Evolutionary conservation across 352 stramenopile genomes (phyloP).

Genomic region (Phytophthora sp.): DNA sequence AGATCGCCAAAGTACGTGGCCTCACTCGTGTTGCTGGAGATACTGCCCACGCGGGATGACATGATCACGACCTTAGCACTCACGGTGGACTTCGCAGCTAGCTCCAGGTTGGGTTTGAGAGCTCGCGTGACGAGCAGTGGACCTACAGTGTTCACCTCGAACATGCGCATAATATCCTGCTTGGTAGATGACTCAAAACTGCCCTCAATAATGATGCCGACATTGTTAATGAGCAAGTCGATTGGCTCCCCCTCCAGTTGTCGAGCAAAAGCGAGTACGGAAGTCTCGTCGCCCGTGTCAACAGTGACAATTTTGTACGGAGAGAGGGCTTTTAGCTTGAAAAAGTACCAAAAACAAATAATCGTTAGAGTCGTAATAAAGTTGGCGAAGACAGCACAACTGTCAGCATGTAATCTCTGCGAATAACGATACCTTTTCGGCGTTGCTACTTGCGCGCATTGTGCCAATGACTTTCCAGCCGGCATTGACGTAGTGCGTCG

Average conservation of each 20-base stretch:
- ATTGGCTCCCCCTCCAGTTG: slow-evolving; percentile 50
- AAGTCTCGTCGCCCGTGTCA: slow-evolving; percentile 50
- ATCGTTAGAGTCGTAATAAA: no score
- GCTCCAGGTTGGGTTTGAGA: slow-evolving; percentile 48
- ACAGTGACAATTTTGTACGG: slow-evolving; percentile 48
- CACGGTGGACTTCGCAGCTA: slow-evolving; percentile 33
- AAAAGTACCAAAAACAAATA: no score
- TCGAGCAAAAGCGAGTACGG: slow-evolving; percentile 40
- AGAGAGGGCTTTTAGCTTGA: slow-evolving; percentile 27
- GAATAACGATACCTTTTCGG: no score
- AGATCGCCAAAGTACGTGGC: slow-evolving; percentile 17
- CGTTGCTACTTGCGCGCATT: slow-evolving; percentile 33
- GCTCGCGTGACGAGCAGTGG: slow-evolving; percentile 57
- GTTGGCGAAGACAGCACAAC: no score
- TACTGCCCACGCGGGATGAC: slow-evolving; percentile 57
- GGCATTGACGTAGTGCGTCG: slow-evolving; percentile 40
- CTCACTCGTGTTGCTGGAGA: slow-evolving; percentile 40
- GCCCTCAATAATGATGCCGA: slow-evolving; percentile 36
- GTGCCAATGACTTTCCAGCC: slow-evolving; percentile 54
- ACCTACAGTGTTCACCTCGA: slow-evolving; percentile 64
- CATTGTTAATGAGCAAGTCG: slow-evolving; percentile 71
- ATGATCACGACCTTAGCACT: slow-evolving; percentile 48
- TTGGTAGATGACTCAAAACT: slow-evolving; percentile 39
- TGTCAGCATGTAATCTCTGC: no score
- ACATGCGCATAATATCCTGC: slow-evolving; percentile 49